phyloP scores from a whole-genome alignment of 2,329 filamentous ascomycete genomes.

The Pseudocercospora eumusae region DNA sequence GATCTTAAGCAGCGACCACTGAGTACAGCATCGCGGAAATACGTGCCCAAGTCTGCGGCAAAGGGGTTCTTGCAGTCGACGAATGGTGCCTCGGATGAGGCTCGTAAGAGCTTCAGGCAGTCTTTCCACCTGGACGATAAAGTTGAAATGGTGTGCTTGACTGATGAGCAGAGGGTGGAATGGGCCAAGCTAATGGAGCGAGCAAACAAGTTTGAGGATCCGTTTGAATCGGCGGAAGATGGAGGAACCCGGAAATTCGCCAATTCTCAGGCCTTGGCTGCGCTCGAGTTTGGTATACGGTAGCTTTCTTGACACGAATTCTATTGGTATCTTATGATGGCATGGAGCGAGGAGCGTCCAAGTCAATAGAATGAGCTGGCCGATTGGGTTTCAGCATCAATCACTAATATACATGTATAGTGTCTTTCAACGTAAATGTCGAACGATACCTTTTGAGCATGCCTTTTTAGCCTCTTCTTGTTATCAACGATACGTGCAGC shows the following conservation, averaged over 20 bases:
- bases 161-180: conserved; percentile 33
- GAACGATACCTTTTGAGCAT: neutral
- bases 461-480: neutral
- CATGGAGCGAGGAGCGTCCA: neutral
- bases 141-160: conserved; percentile 31
- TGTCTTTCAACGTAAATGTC: neutral
- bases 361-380: neutral
- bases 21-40: conserved; percentile 27
- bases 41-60: conserved; percentile 30
- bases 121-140: conserved; percentile 28
- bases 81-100: conserved; percentile 25
- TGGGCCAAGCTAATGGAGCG: conserved; percentile 34
- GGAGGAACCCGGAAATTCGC: conserved; percentile 18
- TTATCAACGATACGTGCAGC: too few species aligned
- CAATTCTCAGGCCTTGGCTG: conserved; percentile 33
- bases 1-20: conserved; percentile 24
- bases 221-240: conserved; percentile 15
- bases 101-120: conserved; percentile 26
- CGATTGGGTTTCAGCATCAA: neutral
- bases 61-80: conserved; percentile 33
- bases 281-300: conserved; percentile 33
- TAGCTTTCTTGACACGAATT: conserved; percentile 4
- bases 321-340: neutral
- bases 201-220: conserved; percentile 17
- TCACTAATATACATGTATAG: neutral